Base-by-base conservation (phyloP, 352 stramenopile genomes). In the Globisporangium nodosum region DNA sequence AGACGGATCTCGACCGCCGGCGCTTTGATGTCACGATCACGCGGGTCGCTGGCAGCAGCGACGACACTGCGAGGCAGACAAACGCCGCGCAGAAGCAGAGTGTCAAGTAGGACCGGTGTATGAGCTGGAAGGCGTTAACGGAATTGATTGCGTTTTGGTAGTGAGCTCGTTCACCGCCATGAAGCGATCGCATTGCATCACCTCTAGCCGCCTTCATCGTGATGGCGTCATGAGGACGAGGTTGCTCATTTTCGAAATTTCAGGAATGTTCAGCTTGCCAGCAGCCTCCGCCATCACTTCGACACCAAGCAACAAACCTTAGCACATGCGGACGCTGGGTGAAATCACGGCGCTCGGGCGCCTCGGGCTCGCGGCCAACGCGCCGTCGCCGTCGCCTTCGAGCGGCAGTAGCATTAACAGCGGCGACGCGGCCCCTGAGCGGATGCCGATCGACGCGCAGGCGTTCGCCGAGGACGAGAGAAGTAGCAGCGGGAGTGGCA, bases 11-110 rank as follows among this genome's bases (percentile, higher is more conserved):
- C n/a, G 54, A 56, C 30, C 35, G 53, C 33, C 59, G 52, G 31
- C 52, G 59, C 58, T 65, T 56, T 20, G 59, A 65, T 21, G 20
- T 65, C 46, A 52, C 46, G 16, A 31, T 65, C 53, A 51, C 43
- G 43, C 43, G 43, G 9, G 43, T 49, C 8, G 42, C 16, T 47
- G 42, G 42, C n/a, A 16, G 40, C 15, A 46, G 13, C 40, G 18
- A 13, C 40, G 24, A 24, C 20, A 40, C 45, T 33, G n/a, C 43
- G 40, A 16, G 15, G 49, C 58, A 43, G 45, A 27, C 24, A 27
- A 27, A 27, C 24, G 24, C 24, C 24, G 24, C 24, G 24, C 24
- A 27, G 24, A 27, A 27, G 24, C 24, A 27, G 24, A 27, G 24
- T 27, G 24, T 27, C 24, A 27, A 27, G 24, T 27, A 27, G 24